Evolutionary conservation across 2,329 filamentous ascomycete species (phyloP), one percentile per base, ranked within the genome.

Genomic region (Coniochaeta sp.): DNA sequence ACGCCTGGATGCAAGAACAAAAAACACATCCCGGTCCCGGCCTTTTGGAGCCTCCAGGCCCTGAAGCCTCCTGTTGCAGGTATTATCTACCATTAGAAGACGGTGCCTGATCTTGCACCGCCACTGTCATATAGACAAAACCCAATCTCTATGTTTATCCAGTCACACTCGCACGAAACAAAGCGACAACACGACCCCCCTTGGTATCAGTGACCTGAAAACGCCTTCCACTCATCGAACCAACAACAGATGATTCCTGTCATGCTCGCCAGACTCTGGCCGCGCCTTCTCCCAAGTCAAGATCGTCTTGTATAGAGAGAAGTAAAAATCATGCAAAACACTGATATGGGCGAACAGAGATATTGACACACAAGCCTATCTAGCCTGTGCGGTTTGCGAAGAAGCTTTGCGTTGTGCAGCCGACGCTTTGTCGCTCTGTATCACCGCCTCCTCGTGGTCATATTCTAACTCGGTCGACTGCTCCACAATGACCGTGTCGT

Each of bases 401-500:
- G 22, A 22, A 28, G 42, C 5, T 24, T 47, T 47, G 3, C 30
- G 47, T 14, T 30, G 22, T n/a, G 47, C 47, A 52, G 47, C 24
- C 10, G 47, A 28, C 26, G 47, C 47, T 22, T n/a, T 52, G 2
- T 24, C 47, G 24, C 22, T 28, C 22, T 34, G 32, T 22, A 50
- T 28, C 38, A 16, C 28, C 24, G n/a, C 38, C 40, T 52, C 47
- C 47, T 52, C 47, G 16, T 52, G 47, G 47, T 52, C 47, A n/a
- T 17, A 52, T 24, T 52, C 47, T n/a, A 52, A 17, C 24, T 52
- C 47, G 22, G 47, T 52, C 26, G 47, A 52, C 47, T 57, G 34
- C 22, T 57, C 55, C 55, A 57, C 55, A 16, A 57, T n/a, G 38
- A 57, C 58, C 16, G 26, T 58, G 57, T 71, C 65, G 12, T 74